These are phyloP conservation scores for Solanum chmielewskii DNA, from an alignment of 257 asterid genomes.

Conservation along the genomic window DNA sequence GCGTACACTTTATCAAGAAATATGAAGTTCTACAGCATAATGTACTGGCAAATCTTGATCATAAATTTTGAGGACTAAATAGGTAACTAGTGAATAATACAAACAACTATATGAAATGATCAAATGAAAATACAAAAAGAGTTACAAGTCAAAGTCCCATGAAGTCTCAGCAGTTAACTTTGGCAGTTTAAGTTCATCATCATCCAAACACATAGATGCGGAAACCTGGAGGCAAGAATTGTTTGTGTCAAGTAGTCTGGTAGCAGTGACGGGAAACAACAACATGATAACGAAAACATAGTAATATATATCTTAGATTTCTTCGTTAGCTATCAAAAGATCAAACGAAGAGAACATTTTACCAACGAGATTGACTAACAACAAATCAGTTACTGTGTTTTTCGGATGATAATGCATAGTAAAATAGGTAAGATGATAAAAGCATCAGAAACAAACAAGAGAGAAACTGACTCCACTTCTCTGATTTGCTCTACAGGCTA, in stretches of 20 bases:
- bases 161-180: constrained; percentile 65
- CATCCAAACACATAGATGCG: constrained; percentile 63
- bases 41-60: not conserved
- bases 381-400: no score
- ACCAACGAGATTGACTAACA: not conserved
- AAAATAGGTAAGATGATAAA: no score
- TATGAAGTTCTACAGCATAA: not conserved
- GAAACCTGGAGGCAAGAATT: constrained; percentile 34
- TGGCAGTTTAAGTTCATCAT: constrained; percentile 38
- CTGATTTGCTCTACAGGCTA: no score
- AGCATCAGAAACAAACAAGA: no score
- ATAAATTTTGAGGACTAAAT: not conserved
- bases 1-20: not conserved
- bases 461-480: no score
- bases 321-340: not conserved
- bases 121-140: not conserved
- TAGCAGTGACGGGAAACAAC: not conserved
- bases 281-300: not conserved
- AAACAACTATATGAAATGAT: not conserved
- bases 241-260: not conserved
- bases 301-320: not conserved
- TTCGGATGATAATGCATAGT: no score
- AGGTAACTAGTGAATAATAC: not conserved
- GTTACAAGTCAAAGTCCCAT: constrained; percentile 76
- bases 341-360: not conserved